These are phyloP conservation scores for Periconia sp. DNA, from an alignment of 2,329 filamentous ascomycete genomes.

Conservation along the genomic window DNA sequence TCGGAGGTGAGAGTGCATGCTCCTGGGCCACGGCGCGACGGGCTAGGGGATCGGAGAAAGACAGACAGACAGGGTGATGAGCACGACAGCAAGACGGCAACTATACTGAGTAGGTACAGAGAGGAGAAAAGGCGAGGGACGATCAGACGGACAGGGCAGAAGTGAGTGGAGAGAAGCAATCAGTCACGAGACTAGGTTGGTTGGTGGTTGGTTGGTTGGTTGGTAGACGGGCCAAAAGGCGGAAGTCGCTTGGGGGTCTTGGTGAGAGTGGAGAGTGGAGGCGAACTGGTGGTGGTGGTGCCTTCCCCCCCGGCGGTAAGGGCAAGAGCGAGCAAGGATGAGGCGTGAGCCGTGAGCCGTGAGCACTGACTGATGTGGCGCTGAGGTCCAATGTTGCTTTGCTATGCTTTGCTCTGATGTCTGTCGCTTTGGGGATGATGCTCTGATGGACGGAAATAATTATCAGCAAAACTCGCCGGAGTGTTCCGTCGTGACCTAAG, in stretches of 20 bases:
- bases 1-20: constrained; percentile 20
- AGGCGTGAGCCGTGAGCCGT: too few species aligned
- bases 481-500: too few species aligned
- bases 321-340: constrained; percentile 4
- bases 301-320: background rate
- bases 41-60: constrained; percentile 1
- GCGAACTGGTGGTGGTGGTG: background rate
- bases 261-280: constrained; percentile 8
- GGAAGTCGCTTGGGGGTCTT: background rate
- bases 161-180: background rate
- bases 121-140: background rate
- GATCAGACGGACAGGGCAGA: background rate
- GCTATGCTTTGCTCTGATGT: too few species aligned
- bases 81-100: background rate
- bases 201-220: background rate
- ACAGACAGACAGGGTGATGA: too few species aligned
- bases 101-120: background rate
- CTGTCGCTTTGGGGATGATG: too few species aligned
- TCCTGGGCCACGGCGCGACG: background rate
- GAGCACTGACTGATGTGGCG: too few species aligned
- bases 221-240: constrained; percentile 7
- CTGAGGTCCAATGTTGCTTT: too few species aligned
- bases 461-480: too few species aligned
- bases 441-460: too few species aligned
- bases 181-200: constrained; percentile 10